Conservation (phyloP, 257 asterid species). For the Gentiana macrophylla region DNA sequence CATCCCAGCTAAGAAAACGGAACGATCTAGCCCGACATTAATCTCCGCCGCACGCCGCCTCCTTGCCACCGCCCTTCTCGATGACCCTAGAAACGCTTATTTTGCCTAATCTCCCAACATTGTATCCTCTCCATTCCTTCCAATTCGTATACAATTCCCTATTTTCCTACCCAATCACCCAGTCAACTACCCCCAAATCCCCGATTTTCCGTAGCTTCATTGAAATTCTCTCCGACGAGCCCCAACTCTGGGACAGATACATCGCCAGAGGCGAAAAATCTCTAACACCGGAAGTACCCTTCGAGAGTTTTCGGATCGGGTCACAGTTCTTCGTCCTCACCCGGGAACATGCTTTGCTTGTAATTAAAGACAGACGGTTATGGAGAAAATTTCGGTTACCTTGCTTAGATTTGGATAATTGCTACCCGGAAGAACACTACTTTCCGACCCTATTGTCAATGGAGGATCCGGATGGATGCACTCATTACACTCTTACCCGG, state of each 20-base stretch:
- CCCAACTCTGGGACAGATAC: slow-evolving; percentile 44
- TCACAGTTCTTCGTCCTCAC: slow-evolving; percentile 58
- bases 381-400: slow-evolving; percentile 66
- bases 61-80: slow-evolving; percentile 62
- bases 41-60: slow-evolving; percentile 82
- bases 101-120: slow-evolving; percentile 59
- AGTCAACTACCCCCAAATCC: slow-evolving; percentile 2
- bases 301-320: slow-evolving; percentile 47
- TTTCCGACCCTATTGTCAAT: slow-evolving; percentile 65
- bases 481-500: slow-evolving; percentile 52
- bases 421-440: slow-evolving; percentile 82
- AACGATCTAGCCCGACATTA: slow-evolving; percentile 49
- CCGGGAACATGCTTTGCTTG: slow-evolving; percentile 41
- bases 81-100: slow-evolving; percentile 42
- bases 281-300: slow-evolving; percentile 60
- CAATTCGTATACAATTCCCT: slow-evolving; percentile 32
- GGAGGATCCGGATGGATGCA: slow-evolving; percentile 60
- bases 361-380: slow-evolving; percentile 35
- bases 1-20: slow-evolving; percentile 38
- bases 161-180: slow-evolving; percentile 18
- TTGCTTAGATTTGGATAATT: slow-evolving; percentile 34
- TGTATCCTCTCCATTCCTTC: slow-evolving; percentile 64
- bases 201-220: slow-evolving; percentile 45
- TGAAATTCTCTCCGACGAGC: slow-evolving; percentile 46
- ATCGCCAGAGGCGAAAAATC: slow-evolving; percentile 42